Evolutionary conservation across 1,284 basidiomycete genomes (phyloP).

Genomic region (Phlebopus sp.): DNA sequence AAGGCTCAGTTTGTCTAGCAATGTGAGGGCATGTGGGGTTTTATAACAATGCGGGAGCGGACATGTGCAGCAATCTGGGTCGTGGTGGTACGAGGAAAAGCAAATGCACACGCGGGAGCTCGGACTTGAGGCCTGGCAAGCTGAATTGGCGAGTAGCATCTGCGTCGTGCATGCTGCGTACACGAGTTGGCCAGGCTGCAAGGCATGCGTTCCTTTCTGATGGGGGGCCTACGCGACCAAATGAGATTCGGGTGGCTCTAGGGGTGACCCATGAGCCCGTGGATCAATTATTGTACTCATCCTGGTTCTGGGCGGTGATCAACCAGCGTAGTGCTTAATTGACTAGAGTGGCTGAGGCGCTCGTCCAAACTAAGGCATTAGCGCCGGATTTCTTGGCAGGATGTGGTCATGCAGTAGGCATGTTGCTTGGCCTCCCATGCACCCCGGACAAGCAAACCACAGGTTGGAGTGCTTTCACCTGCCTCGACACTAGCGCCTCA

Average conservation of each 20-base stretch:
- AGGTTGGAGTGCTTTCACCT: conserved; percentile 10
- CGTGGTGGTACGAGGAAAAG: conserved; percentile 28
- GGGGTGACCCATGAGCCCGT: conserved; percentile 23
- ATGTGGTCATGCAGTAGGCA: conserved; percentile 1
- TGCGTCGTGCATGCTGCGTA: conserved; percentile 33
- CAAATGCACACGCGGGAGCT: conserved; percentile 24
- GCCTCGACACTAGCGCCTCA: conserved; percentile 5
- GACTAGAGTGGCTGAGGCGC: conserved; percentile 7
- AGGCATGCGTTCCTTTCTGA: conserved; percentile 35
- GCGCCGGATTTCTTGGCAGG: background rate
- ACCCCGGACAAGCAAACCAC: conserved; percentile 2
- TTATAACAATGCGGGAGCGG: conserved; percentile 25
- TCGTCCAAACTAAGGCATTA: conserved; percentile 3
- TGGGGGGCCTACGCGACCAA: conserved; percentile 33
- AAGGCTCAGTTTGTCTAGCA: conserved; percentile 20
- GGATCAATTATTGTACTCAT: conserved; percentile 11
- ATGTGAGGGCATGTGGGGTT: conserved; percentile 23
- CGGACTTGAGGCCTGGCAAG: conserved; percentile 24
- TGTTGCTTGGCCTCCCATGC: conserved; percentile 9
- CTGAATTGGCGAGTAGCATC: conserved; percentile 29
- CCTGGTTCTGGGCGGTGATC: conserved; percentile 3
- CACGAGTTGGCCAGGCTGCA: conserved; percentile 38
- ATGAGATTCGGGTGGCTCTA: conserved; percentile 37
- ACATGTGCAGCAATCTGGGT: conserved; percentile 25
- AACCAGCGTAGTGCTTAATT: background rate